Base-by-base conservation (phyloP, 768 basidiomycete species). In the Phlegmacium glaucopus region DNA sequence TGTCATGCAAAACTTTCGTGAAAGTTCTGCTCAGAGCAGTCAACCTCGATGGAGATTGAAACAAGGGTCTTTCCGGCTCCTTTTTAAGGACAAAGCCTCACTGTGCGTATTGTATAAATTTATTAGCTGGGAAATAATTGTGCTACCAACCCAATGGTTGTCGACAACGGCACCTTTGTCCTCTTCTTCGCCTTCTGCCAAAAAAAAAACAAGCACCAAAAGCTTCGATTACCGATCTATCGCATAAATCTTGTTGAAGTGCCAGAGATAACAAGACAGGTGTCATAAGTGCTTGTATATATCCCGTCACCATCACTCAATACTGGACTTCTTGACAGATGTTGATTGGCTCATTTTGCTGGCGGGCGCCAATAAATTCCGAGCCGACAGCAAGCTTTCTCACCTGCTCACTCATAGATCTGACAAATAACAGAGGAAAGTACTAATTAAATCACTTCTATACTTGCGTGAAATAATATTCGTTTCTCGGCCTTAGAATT, bases 371-470 rank as follows among this genome's bases (percentile, higher is more conserved):
- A 52, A 63, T 40, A 63, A 67, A 28, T 84, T 83, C 71, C 79
- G 79, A 60, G 49, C 58, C 1, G 79, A 83, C 51, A 68, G 73
- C 0, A 70, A 67, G 56, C 70, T 4, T 78, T 84, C 66, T 61
- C 79, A 52, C 50, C 59, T 0, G 68, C n/a, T n/a, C 72, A 2
- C 52, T 85, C 17, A 70, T 85, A 34, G 83, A 85, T 58, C 57
- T 83, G 28, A 77, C 77, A 10, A 79, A 83, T 58, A 86, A 86
- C 52, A 78, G 76, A 47, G 82, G 82, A 75, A 39, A n/a, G 72
- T 30, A 10, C n/a, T n/a, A n/a, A n/a, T n/a, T n/a, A n/a, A n/a
- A n/a, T n/a, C n/a, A n/a, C n/a, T n/a, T n/a, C n/a, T n/a, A n/a
- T n/a, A n/a, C n/a, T n/a, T n/a, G n/a, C n/a, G n/a, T n/a, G n/a